Base-by-base conservation (phyloP, 352 stramenopile genomes). In the Phytopythium montanum region DNA sequence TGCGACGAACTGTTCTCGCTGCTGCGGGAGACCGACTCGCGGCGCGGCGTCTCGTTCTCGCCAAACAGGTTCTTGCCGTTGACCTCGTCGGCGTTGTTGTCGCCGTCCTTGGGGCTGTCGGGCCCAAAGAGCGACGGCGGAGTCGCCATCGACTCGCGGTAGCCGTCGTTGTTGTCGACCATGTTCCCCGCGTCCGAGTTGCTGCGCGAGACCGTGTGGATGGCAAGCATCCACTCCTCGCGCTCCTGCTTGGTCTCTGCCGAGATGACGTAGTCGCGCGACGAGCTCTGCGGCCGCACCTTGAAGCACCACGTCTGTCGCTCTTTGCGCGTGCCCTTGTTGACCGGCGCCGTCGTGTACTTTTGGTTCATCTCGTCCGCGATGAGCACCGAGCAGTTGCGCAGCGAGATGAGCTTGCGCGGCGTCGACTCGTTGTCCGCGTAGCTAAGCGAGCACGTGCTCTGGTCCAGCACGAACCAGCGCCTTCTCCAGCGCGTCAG, bases 171-270 rank as follows among this genome's bases (percentile, higher is more conserved):
- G 60, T 33, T 70, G 34, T 73, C 66, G 12, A 45, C 23, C 12
- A 69, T 59, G 52, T 54, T 66, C 21, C 33, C 29, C 25, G 64
- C 68, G 0, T 58, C 52, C 34, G 52, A 56, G 50, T 56, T 59
- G 36, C 53, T 49, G 12, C 53, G 36, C 16, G 53, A 59, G 19
- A 95, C 83, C 9, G 85, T 87, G 39, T 86, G 76, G 46, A 95
- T 92, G 2, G 85, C 85, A 31, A 92, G 70, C 86, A 95, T 94
- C 86, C 86, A 95, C 60, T 93, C 86, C 56, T 95, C 86, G n/a
- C 86, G 86, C 56, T 92, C 82, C 72, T 95, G 86, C 66, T 95
- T 95, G 1, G 86, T 95, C 48, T 92, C 82, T 12, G 86, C 84
- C 45, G 72, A 81, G 64, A 95, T 92, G 60, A 92, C 85, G 61